These are phyloP conservation scores for Ganoderma meredithae DNA, from an alignment of 1,284 basidiomycete genomes.

Conservation along the genomic window DNA sequence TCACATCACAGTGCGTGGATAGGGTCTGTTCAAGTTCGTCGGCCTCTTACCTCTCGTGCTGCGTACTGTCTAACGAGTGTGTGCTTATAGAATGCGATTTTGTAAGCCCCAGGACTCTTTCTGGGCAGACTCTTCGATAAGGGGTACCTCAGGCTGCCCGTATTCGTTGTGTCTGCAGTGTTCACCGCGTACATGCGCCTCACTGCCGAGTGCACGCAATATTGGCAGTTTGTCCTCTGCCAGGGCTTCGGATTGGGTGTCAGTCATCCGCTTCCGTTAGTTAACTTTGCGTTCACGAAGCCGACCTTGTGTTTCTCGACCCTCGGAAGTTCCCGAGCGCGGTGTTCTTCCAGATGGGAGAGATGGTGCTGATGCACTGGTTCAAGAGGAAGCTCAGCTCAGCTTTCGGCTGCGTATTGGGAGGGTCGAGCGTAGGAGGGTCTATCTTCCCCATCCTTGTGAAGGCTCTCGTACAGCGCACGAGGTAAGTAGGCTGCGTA, in stretches of 20 bases:
- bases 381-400: conserved; percentile 48
- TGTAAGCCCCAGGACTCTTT: not conserved
- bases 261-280: conserved; percentile 8
- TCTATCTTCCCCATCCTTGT: conserved; percentile 50
- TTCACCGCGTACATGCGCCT: conserved; percentile 54
- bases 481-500: conserved; percentile 36
- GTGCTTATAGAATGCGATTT: not conserved
- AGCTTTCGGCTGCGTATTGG: conserved; percentile 47
- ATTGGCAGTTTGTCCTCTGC: conserved; percentile 59
- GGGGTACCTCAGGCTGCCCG: conserved; percentile 52
- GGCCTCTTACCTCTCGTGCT: not conserved
- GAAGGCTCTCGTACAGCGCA: conserved; percentile 44
- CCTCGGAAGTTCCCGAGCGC: not conserved
- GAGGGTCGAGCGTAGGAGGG: conserved; percentile 52
- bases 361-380: conserved; percentile 47
- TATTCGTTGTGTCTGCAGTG: conserved; percentile 39
- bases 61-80: not conserved
- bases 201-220: conserved; percentile 54
- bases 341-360: not conserved
- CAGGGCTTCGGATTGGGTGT: conserved; percentile 56
- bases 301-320: too few species aligned
- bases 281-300: too few species aligned
- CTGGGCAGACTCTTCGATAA: conserved; percentile 57
- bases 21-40: not conserved
- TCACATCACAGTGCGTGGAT: not conserved